Conservation (phyloP, 1,284 basidiomycete genomes). For the Austroboletus rostrupii region DNA sequence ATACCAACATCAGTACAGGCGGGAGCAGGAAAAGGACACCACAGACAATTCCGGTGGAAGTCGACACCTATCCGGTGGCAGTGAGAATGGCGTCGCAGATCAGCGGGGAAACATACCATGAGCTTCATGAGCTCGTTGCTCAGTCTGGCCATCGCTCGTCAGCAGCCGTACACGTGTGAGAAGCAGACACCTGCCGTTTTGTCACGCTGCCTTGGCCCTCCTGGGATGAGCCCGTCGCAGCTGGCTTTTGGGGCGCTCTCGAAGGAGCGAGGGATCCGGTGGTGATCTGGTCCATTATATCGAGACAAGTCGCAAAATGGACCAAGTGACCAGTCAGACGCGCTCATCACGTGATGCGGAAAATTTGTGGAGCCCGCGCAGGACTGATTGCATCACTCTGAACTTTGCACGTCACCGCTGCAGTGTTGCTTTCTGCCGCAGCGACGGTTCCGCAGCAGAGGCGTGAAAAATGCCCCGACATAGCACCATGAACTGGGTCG, state of each 20-base stretch:
- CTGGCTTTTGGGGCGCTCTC: slow-evolving; percentile 51
- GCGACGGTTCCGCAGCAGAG: too few relatives aligned
- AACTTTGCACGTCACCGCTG: too few relatives aligned
- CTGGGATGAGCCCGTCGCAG: slow-evolving; percentile 43
- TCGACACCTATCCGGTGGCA: slow-evolving; percentile 62
- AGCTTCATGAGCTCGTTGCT: slow-evolving; percentile 80
- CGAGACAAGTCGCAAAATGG: slow-evolving; percentile 1
- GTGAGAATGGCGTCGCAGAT: slow-evolving; percentile 4
- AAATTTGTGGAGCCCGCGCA: slow-evolving; percentile 1
- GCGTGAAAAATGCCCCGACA: too few relatives aligned
- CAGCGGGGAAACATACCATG: slow-evolving; percentile 55
- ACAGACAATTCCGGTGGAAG: slow-evolving; percentile 76
- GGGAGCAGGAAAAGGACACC: not conserved
- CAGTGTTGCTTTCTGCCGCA: too few relatives aligned
- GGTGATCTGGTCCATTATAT: slow-evolving; percentile 67
- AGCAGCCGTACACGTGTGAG: slow-evolving; percentile 5
- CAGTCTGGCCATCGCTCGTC: slow-evolving; percentile 41
- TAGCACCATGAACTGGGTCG: too few relatives aligned
- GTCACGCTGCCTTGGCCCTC: slow-evolving; percentile 72
- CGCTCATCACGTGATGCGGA: slow-evolving; percentile 23
- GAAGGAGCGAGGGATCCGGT: slow-evolving; percentile 50
- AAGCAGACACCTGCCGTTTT: slow-evolving; percentile 54
- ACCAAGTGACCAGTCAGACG: slow-evolving; percentile 12
- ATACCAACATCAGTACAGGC: slow-evolving; percentile 6
- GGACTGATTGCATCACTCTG: too few relatives aligned